A percentile compares a stretch with the other conserved stretches of the same genome.
Evolutionary conservation across 2,329 filamentous ascomycete genomes (phyloP).

Genomic region (Ophiobolus disseminans): DNA sequence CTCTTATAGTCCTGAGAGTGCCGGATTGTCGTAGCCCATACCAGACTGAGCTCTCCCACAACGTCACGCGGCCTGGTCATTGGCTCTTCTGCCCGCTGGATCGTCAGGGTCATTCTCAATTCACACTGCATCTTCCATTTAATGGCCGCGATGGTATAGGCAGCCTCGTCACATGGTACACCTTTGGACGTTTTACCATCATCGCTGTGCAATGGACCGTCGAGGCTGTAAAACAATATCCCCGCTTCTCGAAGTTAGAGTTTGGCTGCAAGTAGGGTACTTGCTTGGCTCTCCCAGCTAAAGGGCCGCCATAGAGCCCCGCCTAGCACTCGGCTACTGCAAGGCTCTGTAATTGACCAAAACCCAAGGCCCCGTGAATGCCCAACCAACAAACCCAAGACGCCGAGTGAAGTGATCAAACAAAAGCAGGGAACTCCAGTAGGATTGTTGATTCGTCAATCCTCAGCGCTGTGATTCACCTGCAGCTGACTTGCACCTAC

Average conservation of each 20-base stretch:
- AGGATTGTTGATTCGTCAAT: conserved; percentile 33
- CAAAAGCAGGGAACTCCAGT: conserved; percentile 8
- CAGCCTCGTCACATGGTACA: conserved; percentile 9
- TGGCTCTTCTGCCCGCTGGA: conserved; percentile 23
- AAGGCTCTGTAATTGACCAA: conserved; percentile 24
- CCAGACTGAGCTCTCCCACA: conserved; percentile 22
- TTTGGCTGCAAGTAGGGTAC: conserved; percentile 24
- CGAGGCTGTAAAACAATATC: conserved; percentile 5
- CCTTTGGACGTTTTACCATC: conserved; percentile 1
- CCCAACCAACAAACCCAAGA: background rate
- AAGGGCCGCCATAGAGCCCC: conserved; percentile 3
- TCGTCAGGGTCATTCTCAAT: conserved; percentile 33
- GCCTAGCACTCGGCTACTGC: conserved; percentile 35
- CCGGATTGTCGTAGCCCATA: conserved; percentile 38
- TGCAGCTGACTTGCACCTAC: conserved; percentile 28
- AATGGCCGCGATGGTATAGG: conserved; percentile 12
- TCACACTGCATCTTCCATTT: conserved; percentile 13
- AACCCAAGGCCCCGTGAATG: conserved; percentile 8
- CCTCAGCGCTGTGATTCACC: conserved; percentile 5
- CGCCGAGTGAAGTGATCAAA: conserved; percentile 4
- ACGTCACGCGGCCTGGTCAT: conserved; percentile 43
- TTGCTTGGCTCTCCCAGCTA: too few species aligned
- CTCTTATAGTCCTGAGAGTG: too few species aligned
- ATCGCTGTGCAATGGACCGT: conserved; percentile 2
- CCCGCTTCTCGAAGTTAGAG: conserved; percentile 17